A percentile compares a stretch with the other conserved stretches of the same genome.
These are phyloP conservation scores for Corymbia maculata DNA, from an alignment of 345 rosid genomes.

Conservation along the genomic window DNA sequence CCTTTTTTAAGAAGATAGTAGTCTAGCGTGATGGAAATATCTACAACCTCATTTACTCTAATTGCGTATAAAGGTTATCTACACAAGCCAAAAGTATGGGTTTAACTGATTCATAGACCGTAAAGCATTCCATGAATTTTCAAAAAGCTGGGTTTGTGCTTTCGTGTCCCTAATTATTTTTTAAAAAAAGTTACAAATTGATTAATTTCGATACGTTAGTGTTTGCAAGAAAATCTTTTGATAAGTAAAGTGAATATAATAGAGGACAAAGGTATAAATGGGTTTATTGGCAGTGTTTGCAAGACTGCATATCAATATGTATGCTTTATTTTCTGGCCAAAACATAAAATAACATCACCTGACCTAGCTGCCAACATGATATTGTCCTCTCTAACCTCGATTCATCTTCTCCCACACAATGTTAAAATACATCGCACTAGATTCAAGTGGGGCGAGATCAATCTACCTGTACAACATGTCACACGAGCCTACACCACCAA, in stretches of 20 bases:
- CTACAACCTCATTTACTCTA: not conserved
- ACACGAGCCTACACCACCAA: not conserved
- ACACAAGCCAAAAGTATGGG: accelerated
- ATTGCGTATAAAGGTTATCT: not conserved
- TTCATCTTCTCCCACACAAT: not conserved
- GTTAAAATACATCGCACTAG: not conserved
- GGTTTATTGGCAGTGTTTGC: not conserved
- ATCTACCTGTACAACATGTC: not conserved
- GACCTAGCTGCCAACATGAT: not conserved
- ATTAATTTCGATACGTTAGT: not conserved
- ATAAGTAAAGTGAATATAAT: not conserved
- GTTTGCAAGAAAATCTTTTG: not conserved
- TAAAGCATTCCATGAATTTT: not conserved
- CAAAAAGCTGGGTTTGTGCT: not conserved
- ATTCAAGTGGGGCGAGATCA: not conserved
- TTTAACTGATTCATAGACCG: not conserved
- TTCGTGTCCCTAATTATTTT: not conserved
- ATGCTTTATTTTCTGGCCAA: not conserved
- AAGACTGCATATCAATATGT: not conserved
- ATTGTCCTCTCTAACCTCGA: not conserved
- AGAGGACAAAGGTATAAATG: not conserved
- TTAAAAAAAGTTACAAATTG: not conserved
- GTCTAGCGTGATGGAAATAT: not conserved
- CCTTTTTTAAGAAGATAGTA: too few relatives aligned
- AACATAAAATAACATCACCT: not conserved